phyloP scores from a whole-genome alignment of 305 asterid genomes.

The Fraxinus xanthoxyloides region DNA sequence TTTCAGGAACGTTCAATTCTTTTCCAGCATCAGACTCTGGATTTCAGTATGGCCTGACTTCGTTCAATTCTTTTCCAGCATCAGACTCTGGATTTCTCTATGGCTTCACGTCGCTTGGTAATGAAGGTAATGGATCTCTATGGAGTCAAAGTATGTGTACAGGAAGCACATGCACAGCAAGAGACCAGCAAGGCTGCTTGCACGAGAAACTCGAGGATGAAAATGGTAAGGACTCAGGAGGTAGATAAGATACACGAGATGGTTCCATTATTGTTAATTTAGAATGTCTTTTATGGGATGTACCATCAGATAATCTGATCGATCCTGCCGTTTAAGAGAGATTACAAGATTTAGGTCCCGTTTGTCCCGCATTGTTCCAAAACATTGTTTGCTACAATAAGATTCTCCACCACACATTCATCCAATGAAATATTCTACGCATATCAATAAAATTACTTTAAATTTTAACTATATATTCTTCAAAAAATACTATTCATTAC shows the following conservation, averaged over 20 bases:
- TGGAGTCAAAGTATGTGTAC: constrained; percentile 74
- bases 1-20: constrained; percentile 33
- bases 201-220: constrained; percentile 45
- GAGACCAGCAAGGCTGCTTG: constrained; percentile 31
- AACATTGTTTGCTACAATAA: no score
- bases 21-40: no score
- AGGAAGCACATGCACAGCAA: constrained; percentile 59
- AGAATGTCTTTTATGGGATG: constrained; percentile 78
- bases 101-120: constrained; percentile 22
- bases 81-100: no score
- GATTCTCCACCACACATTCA: no score
- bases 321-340: constrained; percentile 44
- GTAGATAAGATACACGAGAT: constrained; percentile 40
- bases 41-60: no score
- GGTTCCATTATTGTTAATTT: constrained; percentile 50
- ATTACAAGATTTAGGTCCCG: background rate
- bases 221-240: constrained; percentile 38
- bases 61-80: constrained; percentile 18
- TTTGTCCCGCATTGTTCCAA: no score
- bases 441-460: no score
- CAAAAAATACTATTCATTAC: no score
- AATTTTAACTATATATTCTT: no score
- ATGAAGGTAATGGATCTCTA: constrained; percentile 55
- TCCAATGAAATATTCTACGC: no score
- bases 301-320: constrained; percentile 73